Evolutionary conservation across 768 basidiomycete species (phyloP), one percentile per base, ranked within the genome.

Genomic region (Mycena epipterygia): DNA sequence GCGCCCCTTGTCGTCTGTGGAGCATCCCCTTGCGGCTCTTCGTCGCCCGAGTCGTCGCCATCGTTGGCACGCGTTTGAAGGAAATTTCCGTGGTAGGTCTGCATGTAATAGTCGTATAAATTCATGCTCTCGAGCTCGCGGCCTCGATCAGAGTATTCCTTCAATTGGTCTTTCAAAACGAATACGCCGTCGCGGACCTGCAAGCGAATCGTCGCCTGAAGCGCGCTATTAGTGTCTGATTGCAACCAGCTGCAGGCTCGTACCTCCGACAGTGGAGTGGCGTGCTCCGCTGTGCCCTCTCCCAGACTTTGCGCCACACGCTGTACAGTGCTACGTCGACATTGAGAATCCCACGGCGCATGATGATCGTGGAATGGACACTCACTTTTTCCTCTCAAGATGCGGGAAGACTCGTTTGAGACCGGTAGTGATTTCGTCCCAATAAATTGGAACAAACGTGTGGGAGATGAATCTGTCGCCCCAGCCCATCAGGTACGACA

Each of bases 401-500:
- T 1, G 2, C 0, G 59, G 60, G 37, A 37, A 62, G 9, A 3
- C 12, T 14, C 35, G 27, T 27, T 74, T 74, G 16, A 79, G 23
- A 0, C 72, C 70, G 19, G 8, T 3, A 5, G 65, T 41, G 12
- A 73, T 70, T 1, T 33, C 32, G 19, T 78, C 74, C 83, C 81
- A 84, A 48, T 81, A 83, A 0, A 87, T 78, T 0, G 75, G 63
- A 0, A 73, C 74, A 63, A 81, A 87, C 19, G 71, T 37, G 62
- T 87, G 85, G 0, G 84, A 86, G 17, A 73, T 57, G 29, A 75
- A 83, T 0, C 68, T 48, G 56, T 86, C 85, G 0, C 81, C 82
- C 83, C 82, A 85, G 3, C 83, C 84, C 83, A 84, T 85, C 0
- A 87, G 49, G 51, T 85, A 83, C 13, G 74, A 76, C 0, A 85